Conservation (phyloP, 208 protist species). For the Trypanosoma rangeli region DNA sequence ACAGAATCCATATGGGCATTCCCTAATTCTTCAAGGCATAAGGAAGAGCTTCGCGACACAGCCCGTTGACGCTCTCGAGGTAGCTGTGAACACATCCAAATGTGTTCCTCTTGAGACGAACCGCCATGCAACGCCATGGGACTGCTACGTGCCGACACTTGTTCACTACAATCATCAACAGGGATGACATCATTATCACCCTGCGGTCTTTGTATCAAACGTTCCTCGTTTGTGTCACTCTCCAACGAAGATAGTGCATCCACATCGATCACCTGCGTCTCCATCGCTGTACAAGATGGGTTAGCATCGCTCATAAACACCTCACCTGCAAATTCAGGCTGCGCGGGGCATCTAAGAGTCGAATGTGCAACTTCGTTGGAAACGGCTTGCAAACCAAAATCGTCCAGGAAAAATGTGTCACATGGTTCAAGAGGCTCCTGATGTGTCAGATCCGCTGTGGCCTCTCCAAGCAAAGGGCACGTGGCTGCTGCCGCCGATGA, state of each 20-base stretch:
- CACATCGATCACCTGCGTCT: conserved; percentile 31
- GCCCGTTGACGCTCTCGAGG: conserved; percentile 9
- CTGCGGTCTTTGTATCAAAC: not conserved
- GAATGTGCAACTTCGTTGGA: not conserved
- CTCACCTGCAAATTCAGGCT: not conserved
- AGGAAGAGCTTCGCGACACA: conserved; percentile 13
- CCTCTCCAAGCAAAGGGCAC: not conserved
- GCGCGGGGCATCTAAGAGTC: not conserved
- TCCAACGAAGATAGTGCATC: conserved; percentile 28
- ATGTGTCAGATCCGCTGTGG: not conserved
- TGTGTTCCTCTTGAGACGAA: conserved; percentile 6
- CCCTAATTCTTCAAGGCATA: not conserved
- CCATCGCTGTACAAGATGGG: not conserved
- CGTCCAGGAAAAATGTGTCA: conserved; percentile 6
- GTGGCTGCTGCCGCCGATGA: not conserved
- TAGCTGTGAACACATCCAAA: conserved; percentile 5
- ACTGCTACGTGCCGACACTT: not conserved
- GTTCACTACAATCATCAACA: not conserved
- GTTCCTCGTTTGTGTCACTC: not conserved
- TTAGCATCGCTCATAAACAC: not conserved
- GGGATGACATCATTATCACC: not conserved
- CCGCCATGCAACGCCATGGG: not conserved
- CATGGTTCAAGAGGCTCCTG: not conserved
- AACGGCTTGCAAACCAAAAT: conserved; percentile 24
- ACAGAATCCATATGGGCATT: not conserved